A percentile compares a stretch with the other conserved stretches of the same genome.
Evolutionary conservation across 371 early-diverging fungal genomes (phyloP).

Genomic region (Mucor plumbeus): DNA sequence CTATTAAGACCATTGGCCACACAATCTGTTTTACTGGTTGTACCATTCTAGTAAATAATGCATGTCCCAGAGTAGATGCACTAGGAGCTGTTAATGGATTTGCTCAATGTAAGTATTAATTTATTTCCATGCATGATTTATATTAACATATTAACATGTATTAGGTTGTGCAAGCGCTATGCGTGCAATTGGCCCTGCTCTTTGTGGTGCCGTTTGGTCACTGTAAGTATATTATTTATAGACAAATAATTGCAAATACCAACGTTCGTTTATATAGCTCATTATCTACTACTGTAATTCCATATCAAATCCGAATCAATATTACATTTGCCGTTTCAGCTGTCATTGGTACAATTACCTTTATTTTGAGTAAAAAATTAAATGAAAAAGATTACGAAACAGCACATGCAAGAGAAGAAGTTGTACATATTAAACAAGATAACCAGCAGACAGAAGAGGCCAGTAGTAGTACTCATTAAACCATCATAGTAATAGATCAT

Average conservation of each 20-base stretch:
- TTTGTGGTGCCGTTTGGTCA: constrained; percentile 52
- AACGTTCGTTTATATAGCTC: constrained; percentile 20
- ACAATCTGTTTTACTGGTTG: constrained; percentile 44
- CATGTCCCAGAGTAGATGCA: constrained; percentile 35
- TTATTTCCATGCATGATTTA: background rate
- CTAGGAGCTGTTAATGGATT: constrained; percentile 51
- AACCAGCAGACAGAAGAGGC: constrained; percentile 15
- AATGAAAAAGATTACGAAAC: constrained; percentile 31
- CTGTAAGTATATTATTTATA: constrained; percentile 24
- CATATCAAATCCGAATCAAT: constrained; percentile 36
- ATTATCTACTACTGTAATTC: constrained; percentile 30
- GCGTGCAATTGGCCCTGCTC: constrained; percentile 50
- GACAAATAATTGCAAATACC: background rate
- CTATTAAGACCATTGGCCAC: constrained; percentile 43
- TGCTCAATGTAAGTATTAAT: constrained; percentile 40
- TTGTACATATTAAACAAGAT: constrained; percentile 22
- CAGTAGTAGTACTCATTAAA: background rate
- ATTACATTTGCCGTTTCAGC: constrained; percentile 34
- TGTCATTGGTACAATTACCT: constrained; percentile 30
- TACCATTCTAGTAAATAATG: constrained; percentile 44
- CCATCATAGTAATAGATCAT: background rate
- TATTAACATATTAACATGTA: background rate
- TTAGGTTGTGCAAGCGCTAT: constrained; percentile 50
- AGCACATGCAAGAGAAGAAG: constrained; percentile 32
- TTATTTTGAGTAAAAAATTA: constrained; percentile 27